Conservation (phyloP, 2,329 filamentous ascomycete species). For the Ascochyta fabae region DNA sequence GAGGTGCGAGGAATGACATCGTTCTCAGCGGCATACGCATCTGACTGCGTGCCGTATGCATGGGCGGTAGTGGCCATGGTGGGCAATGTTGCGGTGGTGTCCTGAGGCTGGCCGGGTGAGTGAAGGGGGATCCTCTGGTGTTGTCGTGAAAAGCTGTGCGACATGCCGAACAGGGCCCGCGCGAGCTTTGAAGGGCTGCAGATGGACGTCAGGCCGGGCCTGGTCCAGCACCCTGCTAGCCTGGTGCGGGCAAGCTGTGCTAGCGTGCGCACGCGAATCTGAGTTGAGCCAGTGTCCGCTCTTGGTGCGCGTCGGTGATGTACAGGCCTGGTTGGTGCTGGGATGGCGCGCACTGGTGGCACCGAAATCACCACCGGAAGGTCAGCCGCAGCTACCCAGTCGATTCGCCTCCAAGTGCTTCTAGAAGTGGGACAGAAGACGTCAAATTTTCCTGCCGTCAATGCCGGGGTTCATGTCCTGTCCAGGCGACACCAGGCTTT, state of each 20-base stretch:
- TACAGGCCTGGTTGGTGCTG: slow-evolving; percentile 19
- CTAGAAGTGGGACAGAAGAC: slow-evolving; percentile 23
- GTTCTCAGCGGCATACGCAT: slow-evolving; percentile 44
- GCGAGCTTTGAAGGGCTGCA: slow-evolving; percentile 38
- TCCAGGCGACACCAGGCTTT: background rate
- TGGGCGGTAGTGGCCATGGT: slow-evolving; percentile 32
- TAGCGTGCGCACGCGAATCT: slow-evolving; percentile 30
- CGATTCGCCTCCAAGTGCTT: slow-evolving; percentile 17
- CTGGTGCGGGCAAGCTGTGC: slow-evolving; percentile 24
- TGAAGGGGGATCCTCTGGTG: slow-evolving; percentile 14
- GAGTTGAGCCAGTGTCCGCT: slow-evolving; percentile 21
- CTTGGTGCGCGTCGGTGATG: slow-evolving; percentile 26
- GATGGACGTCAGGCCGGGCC: slow-evolving; percentile 34
- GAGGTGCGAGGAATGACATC: slow-evolving; percentile 28
- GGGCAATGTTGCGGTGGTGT: slow-evolving; percentile 19
- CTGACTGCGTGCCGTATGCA: slow-evolving; percentile 40
- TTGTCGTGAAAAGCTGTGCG: slow-evolving; percentile 30
- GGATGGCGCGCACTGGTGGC: slow-evolving; percentile 8
- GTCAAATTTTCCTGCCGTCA: slow-evolving; percentile 17
- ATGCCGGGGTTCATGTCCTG: slow-evolving; percentile 6
- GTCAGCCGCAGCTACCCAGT: slow-evolving; percentile 9
- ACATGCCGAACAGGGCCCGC: slow-evolving; percentile 23
- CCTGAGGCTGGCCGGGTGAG: slow-evolving; percentile 17
- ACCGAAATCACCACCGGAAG: slow-evolving; percentile 27
- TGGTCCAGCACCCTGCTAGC: slow-evolving; percentile 31